phyloP scores from a whole-genome alignment of 306 rosid species.

The Fagus sylvatica region DNA sequence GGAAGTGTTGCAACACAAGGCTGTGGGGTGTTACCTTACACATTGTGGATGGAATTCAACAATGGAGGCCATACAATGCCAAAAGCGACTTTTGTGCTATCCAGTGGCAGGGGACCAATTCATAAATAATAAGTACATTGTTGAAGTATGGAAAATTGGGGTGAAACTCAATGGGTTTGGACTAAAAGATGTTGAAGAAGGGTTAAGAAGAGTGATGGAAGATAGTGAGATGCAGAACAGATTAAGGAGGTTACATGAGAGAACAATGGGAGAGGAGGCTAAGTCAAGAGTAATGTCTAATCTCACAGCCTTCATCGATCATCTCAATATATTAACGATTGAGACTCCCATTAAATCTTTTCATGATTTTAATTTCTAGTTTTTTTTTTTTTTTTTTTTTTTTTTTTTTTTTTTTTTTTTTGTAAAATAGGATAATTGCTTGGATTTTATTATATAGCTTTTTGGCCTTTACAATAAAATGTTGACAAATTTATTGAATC shows the following conservation, averaged over 20 bases:
- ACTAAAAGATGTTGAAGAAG: constrained; percentile 58
- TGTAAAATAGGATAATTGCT: not conserved
- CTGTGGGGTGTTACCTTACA: constrained; percentile 70
- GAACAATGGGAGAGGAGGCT: constrained; percentile 44
- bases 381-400: not conserved
- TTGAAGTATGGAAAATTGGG: constrained; percentile 71
- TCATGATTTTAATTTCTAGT: not conserved
- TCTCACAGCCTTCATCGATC: constrained; percentile 42
- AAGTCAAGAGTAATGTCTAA: constrained; percentile 17
- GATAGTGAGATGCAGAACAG: constrained; percentile 53
- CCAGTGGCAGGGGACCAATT: constrained; percentile 92
- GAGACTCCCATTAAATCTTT: not conserved
- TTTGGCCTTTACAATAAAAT: not conserved
- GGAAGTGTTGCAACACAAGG: constrained; percentile 51
- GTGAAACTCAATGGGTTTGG: constrained; percentile 55
- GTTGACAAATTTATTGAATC: not conserved
- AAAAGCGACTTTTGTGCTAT: constrained; percentile 61
- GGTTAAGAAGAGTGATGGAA: constrained; percentile 50
- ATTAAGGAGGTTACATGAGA: constrained; percentile 38
- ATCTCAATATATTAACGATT: constrained; percentile 22
- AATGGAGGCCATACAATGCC: constrained; percentile 70
- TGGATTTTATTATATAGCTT: not conserved
- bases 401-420: constrained; percentile 1
- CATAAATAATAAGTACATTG: constrained; percentile 63
- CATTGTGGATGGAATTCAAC: constrained; percentile 99